Percentiles rank a stretch among this genome's conserved stretches.
Conservation (phyloP, 352 stramenopile species). For the Globisporangium orthogonon region DNA sequence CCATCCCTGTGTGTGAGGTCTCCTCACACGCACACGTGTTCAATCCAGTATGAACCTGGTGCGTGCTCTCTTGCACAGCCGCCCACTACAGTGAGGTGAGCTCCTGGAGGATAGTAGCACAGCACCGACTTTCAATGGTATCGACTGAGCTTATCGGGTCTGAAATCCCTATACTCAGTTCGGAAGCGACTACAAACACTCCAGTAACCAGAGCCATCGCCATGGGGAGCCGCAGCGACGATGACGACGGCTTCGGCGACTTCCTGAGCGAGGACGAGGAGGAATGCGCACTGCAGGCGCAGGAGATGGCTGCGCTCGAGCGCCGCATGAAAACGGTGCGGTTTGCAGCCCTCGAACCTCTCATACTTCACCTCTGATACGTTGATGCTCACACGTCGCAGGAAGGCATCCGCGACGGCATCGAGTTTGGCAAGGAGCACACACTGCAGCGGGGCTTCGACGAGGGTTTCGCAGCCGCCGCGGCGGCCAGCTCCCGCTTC, state of each 20-base stretch:
- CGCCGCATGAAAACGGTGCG: constrained; percentile 56
- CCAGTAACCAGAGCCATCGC: not conserved
- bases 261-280: constrained; percentile 55
- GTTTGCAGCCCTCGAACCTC: not conserved
- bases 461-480: constrained; percentile 33
- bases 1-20: too few species aligned
- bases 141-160: too few species aligned
- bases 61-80: too few species aligned
- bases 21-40: too few species aligned
- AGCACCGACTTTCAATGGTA: too few species aligned
- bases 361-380: not conserved
- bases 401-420: constrained; percentile 58
- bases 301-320: constrained; percentile 51
- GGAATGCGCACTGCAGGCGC: constrained; percentile 27
- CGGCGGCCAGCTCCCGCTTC: constrained; percentile 32
- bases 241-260: constrained; percentile 64
- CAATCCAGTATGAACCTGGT: too few species aligned
- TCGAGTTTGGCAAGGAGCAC: constrained; percentile 66
- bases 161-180: too few species aligned
- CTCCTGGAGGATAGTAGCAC: too few species aligned
- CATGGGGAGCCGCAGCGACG: constrained; percentile 3
- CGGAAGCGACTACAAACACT: not conserved
- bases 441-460: constrained; percentile 72
- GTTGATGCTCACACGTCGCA: constrained; percentile 7
- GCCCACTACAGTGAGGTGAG: too few species aligned